Evolutionary conservation across 345 rosid genomes (phyloP).

Genomic region (Moricandia moricandioides): DNA sequence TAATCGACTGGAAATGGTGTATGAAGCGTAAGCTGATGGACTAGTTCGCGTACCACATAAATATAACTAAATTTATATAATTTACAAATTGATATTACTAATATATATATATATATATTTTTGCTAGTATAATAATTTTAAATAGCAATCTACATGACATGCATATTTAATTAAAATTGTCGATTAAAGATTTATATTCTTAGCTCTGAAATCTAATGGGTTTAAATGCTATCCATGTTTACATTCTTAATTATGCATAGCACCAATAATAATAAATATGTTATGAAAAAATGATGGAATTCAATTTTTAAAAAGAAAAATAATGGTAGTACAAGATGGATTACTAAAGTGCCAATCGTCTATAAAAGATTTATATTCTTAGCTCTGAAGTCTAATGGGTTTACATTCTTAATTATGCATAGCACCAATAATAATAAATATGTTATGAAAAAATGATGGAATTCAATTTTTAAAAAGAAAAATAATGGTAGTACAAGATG

Average conservation of each 20-base stretch:
- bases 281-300: background rate
- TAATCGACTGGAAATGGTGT: background rate
- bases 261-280: background rate
- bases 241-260: background rate
- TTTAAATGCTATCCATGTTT: background rate
- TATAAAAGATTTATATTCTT: background rate
- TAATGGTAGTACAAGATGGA: background rate
- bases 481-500: background rate
- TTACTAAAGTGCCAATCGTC: background rate
- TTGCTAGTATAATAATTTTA: background rate
- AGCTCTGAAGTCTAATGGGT: background rate
- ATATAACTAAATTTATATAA: background rate
- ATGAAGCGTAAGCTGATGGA: background rate
- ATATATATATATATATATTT: background rate
- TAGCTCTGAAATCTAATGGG: background rate
- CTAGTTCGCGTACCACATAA: background rate
- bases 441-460: background rate
- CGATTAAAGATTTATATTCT: too few species aligned
- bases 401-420: background rate
- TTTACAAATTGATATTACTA: background rate
- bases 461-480: background rate
- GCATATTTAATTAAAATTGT: background rate
- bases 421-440: background rate
- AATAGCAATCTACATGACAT: background rate
- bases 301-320: background rate